Conservation (phyloP, 768 basidiomycete genomes). For the Amanita fuliginea region DNA sequence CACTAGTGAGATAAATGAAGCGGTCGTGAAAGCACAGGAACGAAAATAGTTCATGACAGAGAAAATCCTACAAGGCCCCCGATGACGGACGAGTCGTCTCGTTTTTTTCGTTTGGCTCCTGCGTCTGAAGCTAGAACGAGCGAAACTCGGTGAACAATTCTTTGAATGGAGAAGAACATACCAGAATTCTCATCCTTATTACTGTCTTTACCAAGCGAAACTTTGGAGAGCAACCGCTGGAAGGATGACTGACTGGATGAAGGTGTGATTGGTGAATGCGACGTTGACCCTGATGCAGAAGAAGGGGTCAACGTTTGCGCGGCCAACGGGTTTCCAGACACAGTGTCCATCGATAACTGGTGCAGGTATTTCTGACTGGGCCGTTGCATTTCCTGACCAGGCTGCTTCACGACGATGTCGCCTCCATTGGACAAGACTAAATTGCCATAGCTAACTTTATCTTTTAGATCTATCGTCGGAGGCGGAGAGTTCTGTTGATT, state of each 20-base stretch:
- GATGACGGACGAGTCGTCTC: not conserved
- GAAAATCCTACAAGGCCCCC: not conserved
- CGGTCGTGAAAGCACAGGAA: not conserved
- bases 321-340: not conserved
- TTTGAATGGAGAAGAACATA: not conserved
- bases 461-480: not conserved
- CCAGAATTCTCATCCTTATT: not conserved
- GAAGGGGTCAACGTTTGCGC: not conserved
- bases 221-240: slow-evolving; percentile 1
- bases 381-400: not conserved
- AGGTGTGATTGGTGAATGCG: slow-evolving; percentile 1
- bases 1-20: not conserved
- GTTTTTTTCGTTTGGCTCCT: not conserved
- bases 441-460: not conserved
- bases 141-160: not conserved
- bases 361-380: not conserved
- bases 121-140: not conserved
- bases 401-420: not conserved
- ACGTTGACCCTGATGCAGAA: slow-evolving; percentile 1
- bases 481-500: not conserved
- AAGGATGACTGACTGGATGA: slow-evolving; percentile 2
- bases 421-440: not conserved
- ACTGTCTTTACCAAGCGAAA: not conserved
- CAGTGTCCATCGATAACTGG: not conserved
- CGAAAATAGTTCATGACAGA: not conserved